A percentile compares a stretch with the other conserved stretches of the same genome.
Conservation (phyloP, 2,329 filamentous ascomycete species). For the Venturia carpophila region DNA sequence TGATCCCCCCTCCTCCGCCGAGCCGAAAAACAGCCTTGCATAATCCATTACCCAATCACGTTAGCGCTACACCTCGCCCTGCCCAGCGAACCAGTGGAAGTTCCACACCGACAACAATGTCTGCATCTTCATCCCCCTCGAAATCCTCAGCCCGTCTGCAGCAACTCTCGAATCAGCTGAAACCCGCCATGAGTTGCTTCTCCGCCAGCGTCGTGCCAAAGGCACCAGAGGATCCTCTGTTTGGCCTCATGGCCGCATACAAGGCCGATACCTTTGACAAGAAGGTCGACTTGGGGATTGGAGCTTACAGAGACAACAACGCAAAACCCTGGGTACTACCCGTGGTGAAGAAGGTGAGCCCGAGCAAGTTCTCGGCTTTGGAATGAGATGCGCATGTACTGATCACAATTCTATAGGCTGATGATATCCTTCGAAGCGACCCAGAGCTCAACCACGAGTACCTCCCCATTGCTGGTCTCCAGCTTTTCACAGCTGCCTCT, state of each 20-base stretch:
- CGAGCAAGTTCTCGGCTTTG: not conserved
- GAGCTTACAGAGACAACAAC: slow-evolving; percentile 89
- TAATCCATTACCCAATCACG: not conserved
- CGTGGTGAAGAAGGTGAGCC: slow-evolving; percentile 82
- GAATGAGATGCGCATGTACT: not conserved
- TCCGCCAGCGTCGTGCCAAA: slow-evolving; percentile 70
- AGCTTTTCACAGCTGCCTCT: slow-evolving; percentile 78
- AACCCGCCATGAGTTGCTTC: slow-evolving; percentile 54
- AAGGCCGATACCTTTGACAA: slow-evolving; percentile 64
- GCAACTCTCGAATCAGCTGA: slow-evolving; percentile 17
- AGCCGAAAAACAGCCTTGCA: not conserved
- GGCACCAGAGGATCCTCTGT: slow-evolving; percentile 90
- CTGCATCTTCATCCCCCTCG: not conserved
- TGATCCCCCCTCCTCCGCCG: not conserved
- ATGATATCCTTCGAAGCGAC: slow-evolving; percentile 80
- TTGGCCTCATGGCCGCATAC: slow-evolving; percentile 84
- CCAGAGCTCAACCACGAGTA: slow-evolving; percentile 96
- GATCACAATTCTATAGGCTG: slow-evolving; percentile 53
- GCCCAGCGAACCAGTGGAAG: not conserved
- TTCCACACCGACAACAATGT: not conserved
- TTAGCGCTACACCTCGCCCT: not conserved
- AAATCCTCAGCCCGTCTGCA: slow-evolving; percentile 14
- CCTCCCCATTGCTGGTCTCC: slow-evolving; percentile 85
- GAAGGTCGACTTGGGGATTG: slow-evolving; percentile 93
- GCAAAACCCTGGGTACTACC: slow-evolving; percentile 97